A percentile compares a stretch with the other conserved stretches of the same genome.
Evolutionary conservation across 2,329 filamentous ascomycete genomes (phyloP).

Genomic region (Sporothrix protearum): DNA sequence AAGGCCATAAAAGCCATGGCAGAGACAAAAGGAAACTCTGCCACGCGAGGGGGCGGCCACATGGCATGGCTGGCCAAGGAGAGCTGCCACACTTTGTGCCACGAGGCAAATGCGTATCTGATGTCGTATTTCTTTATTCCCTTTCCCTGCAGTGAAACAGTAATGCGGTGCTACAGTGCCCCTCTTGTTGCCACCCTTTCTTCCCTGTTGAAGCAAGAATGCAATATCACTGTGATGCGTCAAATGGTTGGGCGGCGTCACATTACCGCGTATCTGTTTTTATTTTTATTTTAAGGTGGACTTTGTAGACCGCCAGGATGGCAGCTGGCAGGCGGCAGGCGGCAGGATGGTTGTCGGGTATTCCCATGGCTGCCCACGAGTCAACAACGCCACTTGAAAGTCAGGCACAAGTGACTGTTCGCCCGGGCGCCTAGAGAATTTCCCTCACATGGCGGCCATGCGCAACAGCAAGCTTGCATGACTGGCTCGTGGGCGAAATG

Average conservation of each 20-base stretch:
- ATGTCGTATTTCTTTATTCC: not conserved
- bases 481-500: not conserved
- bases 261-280: not conserved
- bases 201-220: not conserved
- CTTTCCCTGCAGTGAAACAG: not conserved
- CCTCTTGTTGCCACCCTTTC: not conserved
- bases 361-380: not conserved
- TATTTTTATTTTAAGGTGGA: no score
- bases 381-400: not conserved
- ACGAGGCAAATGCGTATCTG: not conserved
- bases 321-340: not conserved
- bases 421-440: not conserved
- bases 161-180: not conserved
- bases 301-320: no score
- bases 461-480: not conserved
- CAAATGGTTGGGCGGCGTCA: not conserved
- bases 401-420: no score
- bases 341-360: not conserved
- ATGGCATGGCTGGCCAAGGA: not conserved
- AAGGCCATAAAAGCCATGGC: not conserved
- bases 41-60: slow-evolving; percentile 9
- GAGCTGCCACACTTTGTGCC: slow-evolving; percentile 2
- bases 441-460: slow-evolving; percentile 13
- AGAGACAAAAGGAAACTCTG: not conserved
- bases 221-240: not conserved